Conservation (phyloP, 2,329 filamentous ascomycete genomes). For the Thermochaetoides dissita region DNA sequence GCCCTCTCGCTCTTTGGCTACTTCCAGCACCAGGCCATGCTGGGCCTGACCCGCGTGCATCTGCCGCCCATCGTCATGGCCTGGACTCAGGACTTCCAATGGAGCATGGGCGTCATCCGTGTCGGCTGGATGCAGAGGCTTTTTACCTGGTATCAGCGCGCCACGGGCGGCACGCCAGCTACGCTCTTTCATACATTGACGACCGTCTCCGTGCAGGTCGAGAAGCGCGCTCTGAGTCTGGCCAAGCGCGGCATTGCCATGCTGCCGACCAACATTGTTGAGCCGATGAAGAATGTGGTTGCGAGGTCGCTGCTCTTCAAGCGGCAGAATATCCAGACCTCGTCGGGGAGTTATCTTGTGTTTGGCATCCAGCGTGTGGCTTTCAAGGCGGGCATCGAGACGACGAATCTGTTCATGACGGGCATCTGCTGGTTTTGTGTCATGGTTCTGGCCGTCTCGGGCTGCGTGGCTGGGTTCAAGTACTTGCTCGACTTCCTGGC, state of each 20-base stretch:
- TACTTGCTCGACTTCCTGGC: slow-evolving; percentile 61
- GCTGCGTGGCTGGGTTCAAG: slow-evolving; percentile 68
- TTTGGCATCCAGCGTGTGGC: slow-evolving; percentile 80
- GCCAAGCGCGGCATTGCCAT: slow-evolving; percentile 42
- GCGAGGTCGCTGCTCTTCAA: slow-evolving; percentile 28
- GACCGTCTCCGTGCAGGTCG: slow-evolving; percentile 68
- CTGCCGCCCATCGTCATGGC: slow-evolving; percentile 78
- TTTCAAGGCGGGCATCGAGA: slow-evolving; percentile 72
- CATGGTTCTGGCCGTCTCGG: slow-evolving; percentile 61
- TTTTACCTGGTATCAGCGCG: slow-evolving; percentile 89
- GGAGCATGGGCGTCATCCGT: slow-evolving; percentile 92
- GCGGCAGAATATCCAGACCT: slow-evolving; percentile 39
- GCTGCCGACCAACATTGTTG: slow-evolving; percentile 28
- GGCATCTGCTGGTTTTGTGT: slow-evolving; percentile 79
- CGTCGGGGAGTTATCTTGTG: slow-evolving; percentile 46
- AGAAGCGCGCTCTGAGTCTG: slow-evolving; percentile 44
- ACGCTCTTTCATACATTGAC: slow-evolving; percentile 61
- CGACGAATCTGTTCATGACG: slow-evolving; percentile 87
- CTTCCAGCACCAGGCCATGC: slow-evolving; percentile 86
- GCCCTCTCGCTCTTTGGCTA: slow-evolving; percentile 88
- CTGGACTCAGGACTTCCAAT: slow-evolving; percentile 97
- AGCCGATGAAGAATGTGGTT: slow-evolving; percentile 17
- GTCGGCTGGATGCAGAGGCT: slow-evolving; percentile 78
- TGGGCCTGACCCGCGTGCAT: slow-evolving; percentile 68
- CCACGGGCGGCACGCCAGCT: slow-evolving; percentile 75